Percentiles rank a stretch among this genome's conserved stretches.
These are phyloP conservation scores for Colletotrichum neosansevieriae DNA, from an alignment of 2,329 filamentous ascomycete species.

Conservation along the genomic window DNA sequence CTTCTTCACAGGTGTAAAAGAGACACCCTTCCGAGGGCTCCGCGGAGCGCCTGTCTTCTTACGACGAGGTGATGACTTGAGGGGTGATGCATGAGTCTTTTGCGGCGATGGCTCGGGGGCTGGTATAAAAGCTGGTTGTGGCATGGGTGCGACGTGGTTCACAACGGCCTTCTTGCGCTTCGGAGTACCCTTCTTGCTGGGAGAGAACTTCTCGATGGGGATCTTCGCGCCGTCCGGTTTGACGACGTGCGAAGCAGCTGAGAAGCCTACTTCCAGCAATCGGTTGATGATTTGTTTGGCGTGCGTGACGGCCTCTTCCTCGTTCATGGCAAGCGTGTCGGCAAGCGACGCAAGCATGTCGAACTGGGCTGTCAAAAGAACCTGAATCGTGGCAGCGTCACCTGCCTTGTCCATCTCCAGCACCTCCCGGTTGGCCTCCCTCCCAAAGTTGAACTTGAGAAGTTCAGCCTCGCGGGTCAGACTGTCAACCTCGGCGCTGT, in stretches of 20 bases:
- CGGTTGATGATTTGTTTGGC: conserved; percentile 83
- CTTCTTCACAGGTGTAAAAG: conserved; percentile 86
- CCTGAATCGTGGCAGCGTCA: conserved; percentile 83
- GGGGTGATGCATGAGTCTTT: conserved; percentile 64
- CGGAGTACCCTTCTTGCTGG: conserved; percentile 79
- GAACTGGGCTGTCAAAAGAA: conserved; percentile 89
- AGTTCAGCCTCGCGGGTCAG: conserved; percentile 87
- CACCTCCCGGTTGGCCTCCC: conserved; percentile 82
- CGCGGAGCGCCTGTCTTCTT: conserved; percentile 69
- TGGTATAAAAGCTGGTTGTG: conserved; percentile 56
- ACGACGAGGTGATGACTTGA: conserved; percentile 84
- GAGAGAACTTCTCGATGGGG: conserved; percentile 75
- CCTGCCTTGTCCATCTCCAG: conserved; percentile 86
- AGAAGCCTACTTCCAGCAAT: conserved; percentile 81
- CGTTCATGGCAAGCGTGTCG: conserved; percentile 84
- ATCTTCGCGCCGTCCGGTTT: conserved; percentile 82
- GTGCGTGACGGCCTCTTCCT: conserved; percentile 83
- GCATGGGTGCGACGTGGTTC: conserved; percentile 57
- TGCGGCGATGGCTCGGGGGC: conserved; percentile 43
- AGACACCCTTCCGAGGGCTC: conserved; percentile 73
- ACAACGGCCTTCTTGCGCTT: conserved; percentile 73
- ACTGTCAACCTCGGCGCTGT: conserved; percentile 76
- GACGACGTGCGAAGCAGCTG: conserved; percentile 84
- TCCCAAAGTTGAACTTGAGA: conserved; percentile 83
- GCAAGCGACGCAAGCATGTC: conserved; percentile 88